Base-by-base conservation (phyloP, 208 protist genomes). In the Wallacemonas sp. region DNA sequence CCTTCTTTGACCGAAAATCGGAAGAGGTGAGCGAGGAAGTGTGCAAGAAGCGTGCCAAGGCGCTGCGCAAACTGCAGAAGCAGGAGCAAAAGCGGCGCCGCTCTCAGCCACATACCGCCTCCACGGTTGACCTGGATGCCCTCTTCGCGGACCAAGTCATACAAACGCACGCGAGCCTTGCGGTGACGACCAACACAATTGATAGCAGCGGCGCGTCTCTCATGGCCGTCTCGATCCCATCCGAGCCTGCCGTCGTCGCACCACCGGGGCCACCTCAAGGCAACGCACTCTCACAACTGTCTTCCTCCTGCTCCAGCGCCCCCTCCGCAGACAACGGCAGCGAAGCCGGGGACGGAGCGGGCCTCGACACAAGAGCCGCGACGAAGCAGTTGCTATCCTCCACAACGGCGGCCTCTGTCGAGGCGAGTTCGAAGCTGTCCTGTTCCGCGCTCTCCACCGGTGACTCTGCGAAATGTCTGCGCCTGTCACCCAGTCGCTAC, bases 1-100 rank as follows among this genome's bases (percentile, higher is more conserved):
- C 67, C 51, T 45, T 58, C 46, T 56, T 63, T 54, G 30, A 53
- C 60, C 28, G 44, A 21, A 27, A 72, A 28, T 4, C 12, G 39
- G 30, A 26, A 22, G 42, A 56, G 61, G 15, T 49, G 12, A 66
- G 61, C 28, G 27, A 12, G 0, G 41, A 53, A 12, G 41, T 53
- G 41, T 28, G 28, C 4, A 46, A 66, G 44, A 53, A 49, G 24
- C 61, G 45, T 5, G 4, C 49, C 42, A 54, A 66, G 30, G 49
- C 21, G 22, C 61, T 66, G 14, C 26, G 39, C 0, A 54, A 56
- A 44, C 45, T 66, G 39, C 42, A 66, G 33, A 47, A 66, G 44
- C 14, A 49, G 42, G 58, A 47, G 27, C 14, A 38, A 36, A 66
- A 53, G 21, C 61, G 49, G 2, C 49, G 1, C 3, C 49, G 45